Evolutionary conservation across 73 alveolate genomes (phyloP).

Genomic region (Tetrahymena elliotti): DNA sequence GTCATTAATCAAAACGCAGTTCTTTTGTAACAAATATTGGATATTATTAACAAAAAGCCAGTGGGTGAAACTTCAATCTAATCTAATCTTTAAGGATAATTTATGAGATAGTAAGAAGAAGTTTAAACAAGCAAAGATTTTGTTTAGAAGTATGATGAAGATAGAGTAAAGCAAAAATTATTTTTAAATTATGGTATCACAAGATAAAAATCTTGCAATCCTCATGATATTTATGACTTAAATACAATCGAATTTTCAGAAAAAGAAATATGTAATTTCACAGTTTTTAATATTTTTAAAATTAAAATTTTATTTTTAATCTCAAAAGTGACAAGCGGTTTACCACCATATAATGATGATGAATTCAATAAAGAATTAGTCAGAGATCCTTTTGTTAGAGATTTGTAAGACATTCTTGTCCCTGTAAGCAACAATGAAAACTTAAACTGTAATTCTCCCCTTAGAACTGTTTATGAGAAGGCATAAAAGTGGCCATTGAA

Average conservation of each 20-base stretch:
- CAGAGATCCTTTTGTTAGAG: neutral
- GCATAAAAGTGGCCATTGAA: neutral
- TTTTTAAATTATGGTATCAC: neutral
- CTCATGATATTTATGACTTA: neutral
- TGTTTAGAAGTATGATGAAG: neutral
- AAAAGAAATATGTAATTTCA: neutral
- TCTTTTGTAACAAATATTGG: neutral
- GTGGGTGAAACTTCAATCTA: neutral
- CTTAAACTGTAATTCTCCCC: neutral
- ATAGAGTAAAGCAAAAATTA: neutral
- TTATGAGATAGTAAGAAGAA: neutral
- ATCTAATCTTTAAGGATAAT: neutral
- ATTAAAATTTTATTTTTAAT: neutral
- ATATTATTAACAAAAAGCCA: neutral
- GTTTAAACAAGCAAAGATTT: neutral
- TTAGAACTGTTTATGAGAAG: neutral
- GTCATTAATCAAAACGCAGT: neutral
- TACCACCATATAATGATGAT: neutral
- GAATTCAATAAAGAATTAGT: neutral
- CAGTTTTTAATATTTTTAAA: neutral
- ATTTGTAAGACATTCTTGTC: neutral
- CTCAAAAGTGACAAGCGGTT: neutral
- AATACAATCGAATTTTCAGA: neutral
- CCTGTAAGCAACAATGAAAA: neutral
- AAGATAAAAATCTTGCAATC: neutral